Base-by-base conservation (phyloP, 257 asterid genomes). In the Eucommia ulmoides region DNA sequence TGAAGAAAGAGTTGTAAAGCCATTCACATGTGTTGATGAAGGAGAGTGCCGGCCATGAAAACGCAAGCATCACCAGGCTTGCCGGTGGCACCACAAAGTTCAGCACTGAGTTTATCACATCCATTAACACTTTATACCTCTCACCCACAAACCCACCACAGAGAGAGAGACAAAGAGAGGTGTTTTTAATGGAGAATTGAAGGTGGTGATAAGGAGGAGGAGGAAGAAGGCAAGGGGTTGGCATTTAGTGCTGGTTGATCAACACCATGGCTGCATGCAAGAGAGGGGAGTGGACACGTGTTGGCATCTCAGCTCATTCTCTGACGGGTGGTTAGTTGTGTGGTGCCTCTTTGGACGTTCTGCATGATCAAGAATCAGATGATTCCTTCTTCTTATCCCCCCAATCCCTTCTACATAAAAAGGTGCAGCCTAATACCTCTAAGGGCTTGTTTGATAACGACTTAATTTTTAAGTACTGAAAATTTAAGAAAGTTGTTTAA, bases 31-130 rank as follows among this genome's bases (percentile, higher is more conserved):
- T 49, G 76, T 59, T 72, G 68, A 89, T 71, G 72, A 89, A 85
- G 23, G 72, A 51, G 45, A 85, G 73, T 33, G 98, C 61, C 8
- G 96, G 96, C 97, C 94, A 89, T 24, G 96, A 74, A 54, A 89
- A 85, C 0, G 94, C 91, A 24, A 89, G 76, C 82, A 89, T 74
- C 53, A 89, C 53, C 42, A 85, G 23, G 63, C 89, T 84, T 52
- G 89, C 83, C n/a, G 97, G 95, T 22, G 95, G 95, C 65, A 80
- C 87, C 53, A 82, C 62, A 17, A 80, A 63, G 63, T 84, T 80
- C 38, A 88, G 67, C 35, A 71, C 63, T 0, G 65, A 55, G 62
- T 76, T 76, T 2, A 82, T 38, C 59, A 82, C 55, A 60, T 77
- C 89, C 95, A 79, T 79, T 26, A 11, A 16, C 0, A 16, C 48